Percentiles rank a stretch among this genome's conserved stretches.
Evolutionary conservation across 495 filamentous ascomycete genomes (phyloP).

Genomic region (Podospora pseudocomata): DNA sequence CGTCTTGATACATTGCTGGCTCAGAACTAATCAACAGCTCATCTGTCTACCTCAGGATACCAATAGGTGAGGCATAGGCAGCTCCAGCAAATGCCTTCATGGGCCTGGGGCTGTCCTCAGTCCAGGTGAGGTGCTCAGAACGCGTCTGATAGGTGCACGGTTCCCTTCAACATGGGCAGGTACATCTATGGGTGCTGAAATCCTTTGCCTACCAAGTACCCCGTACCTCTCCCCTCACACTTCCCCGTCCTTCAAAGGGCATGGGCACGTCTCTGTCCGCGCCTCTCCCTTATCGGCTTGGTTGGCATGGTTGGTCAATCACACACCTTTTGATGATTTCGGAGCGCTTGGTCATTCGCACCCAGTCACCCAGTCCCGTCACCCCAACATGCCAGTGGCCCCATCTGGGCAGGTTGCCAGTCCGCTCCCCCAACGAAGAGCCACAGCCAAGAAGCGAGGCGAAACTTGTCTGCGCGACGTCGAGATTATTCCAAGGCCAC

Average conservation of each 20-base stretch:
- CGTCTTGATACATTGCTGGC: no score
- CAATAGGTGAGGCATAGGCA: background rate
- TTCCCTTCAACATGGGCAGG: background rate
- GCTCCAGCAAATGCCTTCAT: no score
- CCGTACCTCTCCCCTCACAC: constrained; percentile 11
- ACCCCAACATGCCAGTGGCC: constrained; percentile 10
- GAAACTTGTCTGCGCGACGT: constrained; percentile 6
- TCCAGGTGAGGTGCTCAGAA: background rate
- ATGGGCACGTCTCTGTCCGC: constrained; percentile 17
- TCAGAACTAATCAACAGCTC: no score
- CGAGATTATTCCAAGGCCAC: background rate
- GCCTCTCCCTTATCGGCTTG: constrained; percentile 14
- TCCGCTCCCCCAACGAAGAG: background rate
- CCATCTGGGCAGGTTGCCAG: constrained; percentile 3
- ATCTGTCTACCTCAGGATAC: no score
- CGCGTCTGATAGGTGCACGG: constrained; percentile 2
- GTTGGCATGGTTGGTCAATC: constrained; percentile 13
- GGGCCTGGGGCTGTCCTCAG: background rate
- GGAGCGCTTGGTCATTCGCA: constrained; percentile 1
- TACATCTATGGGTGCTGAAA: background rate
- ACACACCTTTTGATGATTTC: constrained; percentile 12
- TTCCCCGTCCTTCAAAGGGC: background rate
- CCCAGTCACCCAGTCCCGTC: background rate
- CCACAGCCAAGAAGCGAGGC: constrained; percentile 10
- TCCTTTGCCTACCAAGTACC: constrained; percentile 16